Base-by-base conservation (phyloP, 1,284 basidiomycete genomes). In the Retiboletus flavoniger region DNA sequence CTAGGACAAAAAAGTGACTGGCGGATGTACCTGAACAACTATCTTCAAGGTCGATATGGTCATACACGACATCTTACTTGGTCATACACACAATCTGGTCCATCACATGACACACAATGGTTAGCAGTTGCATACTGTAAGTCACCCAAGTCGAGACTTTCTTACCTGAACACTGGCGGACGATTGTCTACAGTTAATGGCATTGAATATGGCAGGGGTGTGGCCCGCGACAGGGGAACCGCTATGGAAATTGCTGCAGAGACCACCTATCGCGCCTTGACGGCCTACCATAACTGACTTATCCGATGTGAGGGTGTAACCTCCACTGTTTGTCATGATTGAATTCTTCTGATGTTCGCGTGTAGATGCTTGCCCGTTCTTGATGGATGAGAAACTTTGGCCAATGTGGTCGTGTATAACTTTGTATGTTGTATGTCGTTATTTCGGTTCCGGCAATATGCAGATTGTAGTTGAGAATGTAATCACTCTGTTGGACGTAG, bases 171-270 rank as follows among this genome's bases (percentile, higher is more conserved):
- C 2, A 38, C 40, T 64, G 39, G 65, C 13, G 9, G 24, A 28
- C 31, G 17, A 11, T 28, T 24, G 9, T 32, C n/a, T 45, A 28
- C 29, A 72, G 66, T 68, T 28, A 62, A 68, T 35, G 59, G 57
- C 16, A 14, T 70, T 21, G 69, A 72, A 50, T 66, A 72, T 41
- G 66, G 66, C n/a, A 56, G 54, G n/a, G 66, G 66, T 1, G 35
- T 57, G 7, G 66, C 65, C 34, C 57, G 68, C 19, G 65, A 70
- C 41, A 68, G 67, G 28, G 66, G 68, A 29, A 56, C 53, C 21
- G 66, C 66, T n/a, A 72, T 70, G 69, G 69, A 72, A 50, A 35
- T 52, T 7, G 66, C 66, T 40, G 68, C 66, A 16, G 66, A 70
- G 54, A 47, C 50, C 19, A 63, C 65, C 11, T 69, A 61, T 49